A percentile compares a stretch with the other conserved stretches of the same genome.
phyloP scores from a whole-genome alignment of 257 asterid species.

The Nicotiana knightiana region DNA sequence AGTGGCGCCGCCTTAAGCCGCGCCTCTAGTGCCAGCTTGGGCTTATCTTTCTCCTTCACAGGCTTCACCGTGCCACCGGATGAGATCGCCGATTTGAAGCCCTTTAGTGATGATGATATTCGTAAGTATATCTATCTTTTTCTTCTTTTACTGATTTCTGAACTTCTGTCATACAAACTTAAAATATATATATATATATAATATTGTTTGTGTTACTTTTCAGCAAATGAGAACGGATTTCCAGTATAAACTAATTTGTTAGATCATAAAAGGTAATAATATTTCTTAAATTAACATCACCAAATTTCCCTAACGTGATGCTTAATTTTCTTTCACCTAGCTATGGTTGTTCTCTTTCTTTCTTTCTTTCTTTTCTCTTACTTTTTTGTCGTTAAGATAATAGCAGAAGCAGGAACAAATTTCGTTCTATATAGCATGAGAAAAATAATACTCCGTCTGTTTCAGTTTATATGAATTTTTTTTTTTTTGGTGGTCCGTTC shows the following conservation, averaged over 20 bases:
- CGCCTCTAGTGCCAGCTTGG: conserved; percentile 95
- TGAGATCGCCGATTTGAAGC: conserved; percentile 47
- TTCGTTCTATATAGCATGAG: neutral
- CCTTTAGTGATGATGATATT: conserved; percentile 69
- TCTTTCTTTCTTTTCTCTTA: no score
- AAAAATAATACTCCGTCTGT: neutral
- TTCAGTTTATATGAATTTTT: no score
- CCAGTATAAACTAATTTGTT: neutral
- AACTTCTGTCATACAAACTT: neutral
- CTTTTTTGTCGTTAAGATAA: no score
- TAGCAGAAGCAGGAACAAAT: no score
- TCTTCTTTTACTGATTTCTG: neutral
- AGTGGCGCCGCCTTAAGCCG: conserved; percentile 95
- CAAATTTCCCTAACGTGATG: no score
- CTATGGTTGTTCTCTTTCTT: no score
- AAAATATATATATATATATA: neutral
- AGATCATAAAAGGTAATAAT: no score
- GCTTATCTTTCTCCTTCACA: conserved; percentile 80
- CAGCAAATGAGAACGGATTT: neutral
- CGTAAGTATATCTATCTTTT: conserved; percentile 33
- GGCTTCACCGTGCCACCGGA: conserved; percentile 86
- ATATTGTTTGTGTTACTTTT: neutral
- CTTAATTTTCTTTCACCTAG: neutral
- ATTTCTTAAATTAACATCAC: neutral
- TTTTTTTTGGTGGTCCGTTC: no score